phyloP scores from a whole-genome alignment of 1,284 basidiomycete species.

The Melampsora larici-populina region DNA sequence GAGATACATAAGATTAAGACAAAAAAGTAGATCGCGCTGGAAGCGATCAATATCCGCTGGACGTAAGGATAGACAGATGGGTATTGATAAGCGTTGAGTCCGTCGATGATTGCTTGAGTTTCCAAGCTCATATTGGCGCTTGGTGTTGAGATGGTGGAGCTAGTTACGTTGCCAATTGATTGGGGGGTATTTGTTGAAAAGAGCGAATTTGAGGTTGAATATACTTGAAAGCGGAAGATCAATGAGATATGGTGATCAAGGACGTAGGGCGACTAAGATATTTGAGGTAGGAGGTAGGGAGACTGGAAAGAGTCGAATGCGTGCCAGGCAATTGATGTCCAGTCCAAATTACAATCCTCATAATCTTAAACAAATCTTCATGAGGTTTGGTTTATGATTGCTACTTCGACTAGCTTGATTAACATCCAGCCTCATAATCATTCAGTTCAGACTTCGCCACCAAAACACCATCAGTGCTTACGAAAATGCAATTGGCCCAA shows the following conservation, averaged over 20 bases:
- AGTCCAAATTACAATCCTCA: too few relatives aligned
- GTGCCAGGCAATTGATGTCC: too few relatives aligned
- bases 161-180: neutral
- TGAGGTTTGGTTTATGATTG: too few relatives aligned
- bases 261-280: neutral
- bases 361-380: too few relatives aligned
- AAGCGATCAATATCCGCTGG: neutral
- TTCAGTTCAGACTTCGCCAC: too few relatives aligned
- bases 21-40: neutral
- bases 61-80: constrained; percentile 1
- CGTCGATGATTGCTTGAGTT: neutral
- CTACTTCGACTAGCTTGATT: too few relatives aligned
- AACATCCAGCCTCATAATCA: too few relatives aligned
- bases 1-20: neutral
- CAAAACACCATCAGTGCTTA: too few relatives aligned
- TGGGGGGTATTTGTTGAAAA: neutral
- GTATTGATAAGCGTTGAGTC: neutral
- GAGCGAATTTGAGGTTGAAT: neutral
- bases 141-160: neutral
- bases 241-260: neutral
- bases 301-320: neutral
- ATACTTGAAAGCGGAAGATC: neutral
- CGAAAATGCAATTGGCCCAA: too few relatives aligned
- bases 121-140: neutral
- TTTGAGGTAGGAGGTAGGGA: neutral